Evolutionary conservation across 2,329 filamentous ascomycete genomes (phyloP).

Genomic region (Gyromitra esculenta): DNA sequence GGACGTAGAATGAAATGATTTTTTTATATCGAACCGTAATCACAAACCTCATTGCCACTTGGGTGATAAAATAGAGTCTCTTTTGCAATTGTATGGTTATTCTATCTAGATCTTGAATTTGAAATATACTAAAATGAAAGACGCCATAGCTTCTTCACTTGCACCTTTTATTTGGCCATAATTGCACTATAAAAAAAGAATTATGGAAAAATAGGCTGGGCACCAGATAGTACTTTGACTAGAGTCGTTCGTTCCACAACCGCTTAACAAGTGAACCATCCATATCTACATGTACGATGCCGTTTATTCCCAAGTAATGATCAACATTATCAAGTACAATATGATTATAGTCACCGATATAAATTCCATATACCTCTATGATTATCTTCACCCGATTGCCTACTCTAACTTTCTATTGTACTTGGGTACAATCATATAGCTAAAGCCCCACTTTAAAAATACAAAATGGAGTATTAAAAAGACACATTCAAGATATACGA

Average conservation of each 20-base stretch:
- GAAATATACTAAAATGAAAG: no score
- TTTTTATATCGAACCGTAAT: no score
- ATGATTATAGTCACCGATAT: neutral
- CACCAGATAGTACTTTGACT: no score
- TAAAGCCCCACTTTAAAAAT: slow-evolving; percentile 14
- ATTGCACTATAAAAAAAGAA: no score
- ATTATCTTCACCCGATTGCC: slow-evolving; percentile 9
- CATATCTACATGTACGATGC: neutral
- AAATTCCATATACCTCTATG: slow-evolving; percentile 20
- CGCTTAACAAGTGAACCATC: neutral
- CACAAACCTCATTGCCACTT: no score
- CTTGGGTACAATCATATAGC: slow-evolving; percentile 7
- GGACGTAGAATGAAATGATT: no score
- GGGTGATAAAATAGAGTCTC: no score
- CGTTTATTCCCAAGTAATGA: neutral
- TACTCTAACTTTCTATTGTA: neutral
- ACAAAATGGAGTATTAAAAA: slow-evolving; percentile 23
- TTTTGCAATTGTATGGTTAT: no score
- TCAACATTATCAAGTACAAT: neutral
- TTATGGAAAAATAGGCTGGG: no score
- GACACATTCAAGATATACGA: slow-evolving; percentile 28
- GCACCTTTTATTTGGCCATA: no score
- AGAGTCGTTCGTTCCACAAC: neutral
- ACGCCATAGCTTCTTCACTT: no score
- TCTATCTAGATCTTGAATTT: no score